Conservation (phyloP, 2,329 filamentous ascomycete species). For the Coniochaeta ligniaria region DNA sequence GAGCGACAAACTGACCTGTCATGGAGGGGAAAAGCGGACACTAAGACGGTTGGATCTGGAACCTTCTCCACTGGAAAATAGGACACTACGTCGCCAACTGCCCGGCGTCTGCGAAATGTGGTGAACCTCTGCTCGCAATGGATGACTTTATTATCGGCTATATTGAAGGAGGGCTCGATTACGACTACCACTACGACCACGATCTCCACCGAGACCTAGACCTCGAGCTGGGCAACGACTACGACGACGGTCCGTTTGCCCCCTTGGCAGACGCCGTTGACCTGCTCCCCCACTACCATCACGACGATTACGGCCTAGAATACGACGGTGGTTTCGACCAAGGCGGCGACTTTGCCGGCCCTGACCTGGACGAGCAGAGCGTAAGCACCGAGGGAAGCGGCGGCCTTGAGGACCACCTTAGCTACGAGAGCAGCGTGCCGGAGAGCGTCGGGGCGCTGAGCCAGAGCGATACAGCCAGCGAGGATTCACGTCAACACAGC, state of each 20-base stretch:
- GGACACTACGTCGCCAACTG: neutral
- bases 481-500: neutral
- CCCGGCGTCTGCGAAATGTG: neutral
- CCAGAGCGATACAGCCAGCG: neutral
- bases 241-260: neutral
- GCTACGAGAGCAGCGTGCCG: neutral
- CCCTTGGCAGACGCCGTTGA: neutral
- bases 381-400: neutral
- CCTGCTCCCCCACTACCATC: neutral
- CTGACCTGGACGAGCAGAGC: neutral
- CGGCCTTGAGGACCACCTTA: no score
- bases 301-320: neutral
- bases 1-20: neutral
- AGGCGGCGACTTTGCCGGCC: neutral
- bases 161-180: neutral
- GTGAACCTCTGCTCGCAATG: neutral
- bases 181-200: slow-evolving; percentile 1
- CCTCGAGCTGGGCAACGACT: neutral
- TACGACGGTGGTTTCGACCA: neutral
- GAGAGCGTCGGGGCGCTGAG: neutral
- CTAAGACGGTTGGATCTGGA: neutral
- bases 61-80: neutral
- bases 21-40: neutral
- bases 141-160: neutral
- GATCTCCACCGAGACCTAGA: neutral